Evolutionary conservation across 1,284 basidiomycete species (phyloP), one percentile per base, ranked within the genome.

Genomic region (Tilletia indica): DNA sequence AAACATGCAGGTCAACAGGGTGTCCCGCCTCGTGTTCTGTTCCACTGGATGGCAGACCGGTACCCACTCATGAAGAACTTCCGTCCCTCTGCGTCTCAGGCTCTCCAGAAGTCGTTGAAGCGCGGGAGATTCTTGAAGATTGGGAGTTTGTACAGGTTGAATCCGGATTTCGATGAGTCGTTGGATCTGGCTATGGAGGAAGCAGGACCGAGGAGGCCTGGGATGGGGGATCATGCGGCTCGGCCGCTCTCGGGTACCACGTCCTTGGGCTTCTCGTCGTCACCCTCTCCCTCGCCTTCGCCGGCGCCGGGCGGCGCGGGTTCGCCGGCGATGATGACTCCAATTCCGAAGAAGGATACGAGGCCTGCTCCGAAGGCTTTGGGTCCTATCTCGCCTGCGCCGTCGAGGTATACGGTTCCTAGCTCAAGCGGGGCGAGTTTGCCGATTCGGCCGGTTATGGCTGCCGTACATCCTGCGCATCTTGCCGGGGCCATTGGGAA

Each of bases 51-150:
- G 78, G 76, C 76, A 73, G 76, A 76, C 45, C 77, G 78, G 14
- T 82, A 83, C 38, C 80, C 80, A 21, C 76, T 83, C 47, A 78
- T 74, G 71, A 81, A 81, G 54, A 83, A 82, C 73, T 83, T 83
- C 70, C 78, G 80, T 12, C 79, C 82, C 5, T 83, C 82, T 3
- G 82, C 82, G 4, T 78, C 78, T 38, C 82, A 83, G 70, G 81
- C 82, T 2, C 67, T 83, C 25, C 80, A 82, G 64, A 83, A 82
- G 68, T 81, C 82, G 19, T 77, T 77, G 58, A 82, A 82, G 69
- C 78, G 81, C 12, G 81, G 80, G n/a, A 74, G 81, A 31, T 72
- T 83, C 64, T 76, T 80, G 56, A 83, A 82, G 72, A 74, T 73
- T 1, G 82, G 82, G 61, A 78, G 76, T 70, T 70, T 81, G 42